These are phyloP conservation scores for Dothideomycetes sp. DNA, from an alignment of 2,329 filamentous ascomycete species.

Conservation along the genomic window DNA sequence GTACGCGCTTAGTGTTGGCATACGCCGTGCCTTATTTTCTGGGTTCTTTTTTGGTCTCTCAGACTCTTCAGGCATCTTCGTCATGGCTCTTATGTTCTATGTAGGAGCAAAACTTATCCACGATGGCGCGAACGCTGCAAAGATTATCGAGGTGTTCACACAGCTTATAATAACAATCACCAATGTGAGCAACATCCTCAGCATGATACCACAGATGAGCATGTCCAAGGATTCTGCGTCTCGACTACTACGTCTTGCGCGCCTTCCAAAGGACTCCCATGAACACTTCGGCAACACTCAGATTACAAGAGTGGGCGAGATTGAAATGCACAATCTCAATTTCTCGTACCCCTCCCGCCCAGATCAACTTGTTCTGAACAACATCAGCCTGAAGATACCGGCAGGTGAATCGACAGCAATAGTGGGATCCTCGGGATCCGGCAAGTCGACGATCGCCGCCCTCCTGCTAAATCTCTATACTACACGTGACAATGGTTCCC, in stretches of 20 bases:
- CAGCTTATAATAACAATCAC: conserved; percentile 76
- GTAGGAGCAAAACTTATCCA: conserved; percentile 62
- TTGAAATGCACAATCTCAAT: conserved; percentile 52
- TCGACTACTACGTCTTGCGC: conserved; percentile 61
- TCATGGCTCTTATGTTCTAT: conserved; percentile 74
- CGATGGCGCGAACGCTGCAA: conserved; percentile 41
- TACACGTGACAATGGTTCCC: conserved; percentile 40
- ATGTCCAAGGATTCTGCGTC: conserved; percentile 63
- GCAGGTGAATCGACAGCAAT: conserved; percentile 62
- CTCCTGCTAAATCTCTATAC: conserved; percentile 65
- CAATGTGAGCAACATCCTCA: conserved; percentile 59
- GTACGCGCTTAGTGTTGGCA: conserved; percentile 50
- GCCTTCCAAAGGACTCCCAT: conserved; percentile 50
- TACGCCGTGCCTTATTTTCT: conserved; percentile 56
- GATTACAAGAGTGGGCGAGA: conserved; percentile 39
- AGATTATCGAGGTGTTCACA: conserved; percentile 66
- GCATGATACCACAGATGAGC: conserved; percentile 71
- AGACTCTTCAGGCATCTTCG: conserved; percentile 61
- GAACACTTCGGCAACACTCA: conserved; percentile 46
- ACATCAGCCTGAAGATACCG: conserved; percentile 57
- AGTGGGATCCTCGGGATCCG: conserved; percentile 77
- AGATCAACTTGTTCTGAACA: conserved; percentile 46
- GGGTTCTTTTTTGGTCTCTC: conserved; percentile 70
- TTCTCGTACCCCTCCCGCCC: conserved; percentile 64
- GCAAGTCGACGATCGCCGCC: conserved; percentile 76